Base-by-base conservation (phyloP, 805 yeast genomes). In the Phaffomyces antillensis region DNA sequence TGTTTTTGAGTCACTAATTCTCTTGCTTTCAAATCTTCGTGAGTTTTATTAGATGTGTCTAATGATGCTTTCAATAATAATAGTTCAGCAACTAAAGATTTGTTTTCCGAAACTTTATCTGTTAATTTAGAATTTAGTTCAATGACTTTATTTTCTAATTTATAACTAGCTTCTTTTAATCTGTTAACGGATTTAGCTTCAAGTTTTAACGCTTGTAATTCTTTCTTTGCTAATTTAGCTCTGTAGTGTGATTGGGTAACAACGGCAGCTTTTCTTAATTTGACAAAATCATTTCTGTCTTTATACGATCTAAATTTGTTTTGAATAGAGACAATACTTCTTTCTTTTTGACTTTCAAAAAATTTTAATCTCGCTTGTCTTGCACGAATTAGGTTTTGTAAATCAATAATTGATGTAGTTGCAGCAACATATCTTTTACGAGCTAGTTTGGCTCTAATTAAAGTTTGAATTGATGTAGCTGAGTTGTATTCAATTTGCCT, bases 71-170 rank as follows among this genome's bases (percentile, higher is more conserved):
- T 77, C 43, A 81, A 60, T 12, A 60, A 57, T 38, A 76, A 73
- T 41, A 90, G 76, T 56, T 85, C 84, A 15, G 67, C 65, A 47
- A 77, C 72, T 59, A 91, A 72, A 49, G 74, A 76, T 68, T 83
- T 83, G 65, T 90, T 90, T 54, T 88, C 96, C 52, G 79, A 86
- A 24, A 85, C 82, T 62, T 87, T 86, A 33, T 80, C 67, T 0
- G 96, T 79, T 49, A 91, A 72, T 12, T 83, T 76, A 59, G 91
- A 95, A 4, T 97, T 91, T 54, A 93, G 77, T 65, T 90, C 95
- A 52, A 93, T 89, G n/a, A 95, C 97, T 72, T 95, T 93, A 66
- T 93, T 93, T 65, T 93, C 99, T 58, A 95, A 76, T 62, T 85
- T 80, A 67, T 88, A 93, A 57, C 95, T 89, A 35, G 87, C 95